These are phyloP conservation scores for Amaranthus hypochondriacus DNA, from an alignment of 148 eudicot species.

Conservation along the genomic window DNA sequence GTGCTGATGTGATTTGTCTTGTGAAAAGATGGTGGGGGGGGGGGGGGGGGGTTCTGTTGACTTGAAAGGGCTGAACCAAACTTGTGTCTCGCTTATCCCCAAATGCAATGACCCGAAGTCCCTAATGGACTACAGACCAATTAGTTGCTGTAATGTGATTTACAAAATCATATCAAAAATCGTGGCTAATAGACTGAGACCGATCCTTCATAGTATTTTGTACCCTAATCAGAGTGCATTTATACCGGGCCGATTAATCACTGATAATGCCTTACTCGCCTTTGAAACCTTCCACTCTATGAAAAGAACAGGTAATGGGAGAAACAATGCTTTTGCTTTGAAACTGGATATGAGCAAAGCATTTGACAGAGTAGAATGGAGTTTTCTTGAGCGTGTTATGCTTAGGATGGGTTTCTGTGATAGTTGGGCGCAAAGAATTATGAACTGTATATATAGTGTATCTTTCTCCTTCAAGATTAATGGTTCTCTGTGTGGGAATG, in stretches of 20 bases:
- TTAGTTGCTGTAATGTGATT: background rate
- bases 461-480: background rate
- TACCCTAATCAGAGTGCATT: background rate
- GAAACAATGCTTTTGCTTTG: background rate
- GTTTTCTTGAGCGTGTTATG: background rate
- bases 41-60: background rate
- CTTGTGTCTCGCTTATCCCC: background rate
- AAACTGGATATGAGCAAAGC: background rate
- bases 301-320: background rate
- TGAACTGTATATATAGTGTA: background rate
- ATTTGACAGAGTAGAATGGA: background rate
- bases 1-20: background rate
- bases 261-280: background rate
- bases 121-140: background rate
- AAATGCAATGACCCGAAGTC: background rate
- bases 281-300: background rate
- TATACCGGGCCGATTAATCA: background rate
- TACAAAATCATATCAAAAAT: background rate
- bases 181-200: background rate
- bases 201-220: background rate
- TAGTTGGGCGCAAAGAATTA: background rate
- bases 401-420: background rate
- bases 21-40: background rate
- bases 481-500: background rate
- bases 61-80: background rate